phyloP scores from a whole-genome alignment of 345 rosid genomes.

The Moricandia moricandioides region DNA sequence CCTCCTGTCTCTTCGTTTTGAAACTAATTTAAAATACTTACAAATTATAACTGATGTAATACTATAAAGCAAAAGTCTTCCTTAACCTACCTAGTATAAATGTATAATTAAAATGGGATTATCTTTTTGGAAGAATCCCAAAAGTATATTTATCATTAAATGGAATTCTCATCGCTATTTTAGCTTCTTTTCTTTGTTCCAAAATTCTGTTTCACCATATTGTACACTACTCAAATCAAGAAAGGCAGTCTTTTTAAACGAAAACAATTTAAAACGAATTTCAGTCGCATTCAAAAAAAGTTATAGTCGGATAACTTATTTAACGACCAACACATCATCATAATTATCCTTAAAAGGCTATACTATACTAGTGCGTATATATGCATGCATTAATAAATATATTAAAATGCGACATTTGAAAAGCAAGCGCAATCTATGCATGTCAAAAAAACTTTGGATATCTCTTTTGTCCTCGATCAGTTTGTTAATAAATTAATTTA shows the following conservation, averaged over 20 bases:
- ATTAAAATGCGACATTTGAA: slow-evolving; percentile 2
- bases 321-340: slow-evolving; percentile 2
- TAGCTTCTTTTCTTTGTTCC: neutral
- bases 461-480: slow-evolving; percentile 18
- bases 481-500: slow-evolving; percentile 21
- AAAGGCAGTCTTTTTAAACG: neutral
- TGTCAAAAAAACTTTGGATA: slow-evolving; percentile 22
- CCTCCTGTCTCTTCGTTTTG: slow-evolving; percentile 9
- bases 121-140: neutral
- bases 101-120: neutral
- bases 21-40: too few relatives aligned
- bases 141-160: neutral
- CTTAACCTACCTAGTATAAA: neutral
- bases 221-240: neutral
- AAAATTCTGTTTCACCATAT: neutral
- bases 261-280: neutral
- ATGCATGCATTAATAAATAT: slow-evolving; percentile 23
- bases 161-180: neutral
- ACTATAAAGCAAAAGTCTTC: neutral
- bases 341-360: slow-evolving; percentile 11
- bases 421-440: slow-evolving; percentile 43
- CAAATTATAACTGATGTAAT: neutral
- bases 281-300: neutral
- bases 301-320: neutral
- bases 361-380: slow-evolving; percentile 7